Base-by-base conservation (phyloP, 352 stramenopile species). In the Halophytophthora polymorphica region DNA sequence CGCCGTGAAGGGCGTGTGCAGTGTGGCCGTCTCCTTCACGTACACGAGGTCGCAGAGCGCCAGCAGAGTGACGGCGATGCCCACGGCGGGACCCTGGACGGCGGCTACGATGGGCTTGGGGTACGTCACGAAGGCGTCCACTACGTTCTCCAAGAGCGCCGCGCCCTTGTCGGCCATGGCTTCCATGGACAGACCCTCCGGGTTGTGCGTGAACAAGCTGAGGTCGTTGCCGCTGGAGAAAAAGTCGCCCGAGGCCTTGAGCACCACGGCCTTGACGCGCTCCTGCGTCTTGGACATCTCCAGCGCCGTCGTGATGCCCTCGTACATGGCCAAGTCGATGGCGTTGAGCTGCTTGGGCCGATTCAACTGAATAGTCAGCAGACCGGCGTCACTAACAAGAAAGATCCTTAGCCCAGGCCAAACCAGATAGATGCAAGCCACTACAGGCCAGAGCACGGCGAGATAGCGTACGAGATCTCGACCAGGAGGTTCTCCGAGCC, bases 1-100 rank as follows among this genome's bases (percentile, higher is more conserved):
- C 25, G 82, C 69, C 38, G 87, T 95, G 71, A 98, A 98, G 15
- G 90, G 93, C 29, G 90, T 96, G 67, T 94, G 90, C 67, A 97
- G 93, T 19, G 84, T 96, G 14, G 86, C 80, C 2, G 61, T 78
- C 37, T 91, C 73, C n/a, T 80, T 86, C 41, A 87, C 80, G 62
- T 96, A 97, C 33, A 96, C 84, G 5, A 97, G 50, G 58, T 98
- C 93, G 39, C 85, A 96, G 37, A 97, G 83, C 12, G 70, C 75
- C 11, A 97, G 70, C 14, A 95, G 68, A 10, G 90, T 98, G 17
- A 93, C 86, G 6, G 77, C 80, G 43, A 97, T 95, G 38, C 93
- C 93, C 22, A 97, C 77, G 0, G 90, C 90, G 0, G 90, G 90
- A 2, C 88, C 93, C 49, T 97, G 90, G 8, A 97, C 93, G 7